Conservation (phyloP, 129 eudicot species). For the Pulicaria dysenterica region DNA sequence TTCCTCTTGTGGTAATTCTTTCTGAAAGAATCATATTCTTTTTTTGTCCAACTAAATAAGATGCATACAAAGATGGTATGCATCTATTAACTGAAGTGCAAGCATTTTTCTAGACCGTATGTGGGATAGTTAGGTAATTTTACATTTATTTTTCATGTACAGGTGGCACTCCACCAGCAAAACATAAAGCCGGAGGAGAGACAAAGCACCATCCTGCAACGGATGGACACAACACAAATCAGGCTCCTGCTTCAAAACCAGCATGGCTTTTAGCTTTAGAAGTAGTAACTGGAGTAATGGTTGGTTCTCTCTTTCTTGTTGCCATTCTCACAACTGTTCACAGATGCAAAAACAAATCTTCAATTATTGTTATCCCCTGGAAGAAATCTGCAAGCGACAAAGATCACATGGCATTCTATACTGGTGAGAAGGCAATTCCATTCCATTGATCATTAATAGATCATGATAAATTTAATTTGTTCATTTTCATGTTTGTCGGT, state of each 20-base stretch:
- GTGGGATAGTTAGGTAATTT: constrained; percentile 24
- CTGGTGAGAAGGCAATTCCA: constrained; percentile 46
- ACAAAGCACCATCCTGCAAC: constrained; percentile 49
- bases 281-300: constrained; percentile 71
- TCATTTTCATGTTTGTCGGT: constrained; percentile 11
- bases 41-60: too few species aligned
- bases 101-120: not conserved
- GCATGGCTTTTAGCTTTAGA: constrained; percentile 78
- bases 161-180: constrained; percentile 52
- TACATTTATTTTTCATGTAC: constrained; percentile 16
- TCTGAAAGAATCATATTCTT: not conserved
- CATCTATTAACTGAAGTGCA: too few species aligned
- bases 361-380: constrained; percentile 68
- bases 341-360: constrained; percentile 62
- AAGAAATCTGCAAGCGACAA: constrained; percentile 65
- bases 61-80: too few species aligned
- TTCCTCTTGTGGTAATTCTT: too few species aligned
- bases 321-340: constrained; percentile 53
- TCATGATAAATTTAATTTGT: not conserved
- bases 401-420: constrained; percentile 55
- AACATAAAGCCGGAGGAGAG: constrained; percentile 45
- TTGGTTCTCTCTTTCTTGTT: constrained; percentile 57
- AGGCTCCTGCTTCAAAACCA: constrained; percentile 55
- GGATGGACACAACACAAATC: constrained; percentile 36
- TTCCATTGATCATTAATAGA: not conserved